These are phyloP conservation scores for Rhamnella rubrinervis DNA, from an alignment of 331 rosid species.

Conservation along the genomic window DNA sequence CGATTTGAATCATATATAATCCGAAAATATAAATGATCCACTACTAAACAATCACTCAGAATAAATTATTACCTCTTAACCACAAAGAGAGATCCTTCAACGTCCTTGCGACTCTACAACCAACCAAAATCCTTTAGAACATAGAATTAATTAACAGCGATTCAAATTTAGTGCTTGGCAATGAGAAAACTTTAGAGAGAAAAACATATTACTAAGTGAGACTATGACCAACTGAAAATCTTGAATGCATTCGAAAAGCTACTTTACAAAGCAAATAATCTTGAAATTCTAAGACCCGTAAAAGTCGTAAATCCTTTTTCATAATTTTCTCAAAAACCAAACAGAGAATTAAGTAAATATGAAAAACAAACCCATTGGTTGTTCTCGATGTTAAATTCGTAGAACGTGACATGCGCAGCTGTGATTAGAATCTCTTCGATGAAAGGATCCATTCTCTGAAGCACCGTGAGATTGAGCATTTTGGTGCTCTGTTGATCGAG, in stretches of 20 bases:
- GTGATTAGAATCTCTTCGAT: conserved; percentile 92
- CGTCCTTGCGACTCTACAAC: conserved; percentile 93
- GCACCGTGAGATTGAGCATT: conserved; percentile 84
- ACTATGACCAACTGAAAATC: neutral
- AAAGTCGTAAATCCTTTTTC: neutral
- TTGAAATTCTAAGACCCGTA: neutral
- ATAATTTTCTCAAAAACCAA: conserved; percentile 11
- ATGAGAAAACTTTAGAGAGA: neutral
- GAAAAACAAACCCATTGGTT: conserved; percentile 77
- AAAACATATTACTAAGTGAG: too few relatives aligned
- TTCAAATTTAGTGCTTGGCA: neutral
- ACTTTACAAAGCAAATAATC: neutral
- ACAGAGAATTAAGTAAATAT: conserved; percentile 1
- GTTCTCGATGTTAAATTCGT: conserved; percentile 78
- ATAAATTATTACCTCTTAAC: conserved; percentile 65
- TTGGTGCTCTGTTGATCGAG: conserved; percentile 85
- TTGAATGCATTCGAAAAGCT: too few relatives aligned
- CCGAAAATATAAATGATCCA: neutral
- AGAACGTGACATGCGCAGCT: conserved; percentile 88
- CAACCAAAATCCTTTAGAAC: conserved; percentile 1
- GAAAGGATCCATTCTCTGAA: conserved; percentile 81
- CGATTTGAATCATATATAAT: neutral
- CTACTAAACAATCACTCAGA: conserved; percentile 7
- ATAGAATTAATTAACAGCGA: neutral
- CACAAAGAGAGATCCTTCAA: conserved; percentile 97